A percentile compares a stretch with the other conserved stretches of the same genome.
Evolutionary conservation across 345 rosid genomes (phyloP).

Genomic region (Sonneratia caseolaris): DNA sequence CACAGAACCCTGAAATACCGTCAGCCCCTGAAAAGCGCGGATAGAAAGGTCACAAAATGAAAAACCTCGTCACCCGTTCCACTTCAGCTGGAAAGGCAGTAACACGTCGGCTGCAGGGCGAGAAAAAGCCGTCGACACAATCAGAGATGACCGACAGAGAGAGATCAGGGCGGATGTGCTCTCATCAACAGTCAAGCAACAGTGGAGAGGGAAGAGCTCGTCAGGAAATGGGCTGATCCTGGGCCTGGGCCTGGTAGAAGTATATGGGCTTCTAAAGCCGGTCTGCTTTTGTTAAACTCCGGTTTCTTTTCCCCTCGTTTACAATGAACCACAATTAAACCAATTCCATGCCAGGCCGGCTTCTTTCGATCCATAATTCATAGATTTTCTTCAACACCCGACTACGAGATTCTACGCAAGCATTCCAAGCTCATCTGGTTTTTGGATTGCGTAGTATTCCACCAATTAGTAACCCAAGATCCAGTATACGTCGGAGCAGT

Average conservation of each 20-base stretch:
- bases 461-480: too few relatives aligned
- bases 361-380: too few relatives aligned
- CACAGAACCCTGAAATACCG: not conserved
- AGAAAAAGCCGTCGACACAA: not conserved
- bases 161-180: not conserved
- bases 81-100: not conserved
- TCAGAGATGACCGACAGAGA: not conserved
- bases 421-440: too few relatives aligned
- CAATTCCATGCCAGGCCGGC: too few relatives aligned
- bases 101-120: not conserved
- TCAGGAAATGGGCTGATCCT: not conserved
- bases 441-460: too few relatives aligned
- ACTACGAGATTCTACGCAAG: too few relatives aligned
- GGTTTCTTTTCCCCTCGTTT: not conserved
- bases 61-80: not conserved
- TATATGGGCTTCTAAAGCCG: not conserved
- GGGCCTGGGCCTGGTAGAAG: not conserved
- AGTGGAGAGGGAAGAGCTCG: not conserved
- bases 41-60: not conserved
- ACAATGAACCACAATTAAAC: too few relatives aligned
- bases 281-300: not conserved
- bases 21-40: not conserved
- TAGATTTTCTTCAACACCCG: too few relatives aligned
- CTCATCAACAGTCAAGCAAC: not conserved
- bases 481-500: too few relatives aligned